phyloP scores from a whole-genome alignment of 2,329 filamentous ascomycete species.

The Alternaria brassicicola region DNA sequence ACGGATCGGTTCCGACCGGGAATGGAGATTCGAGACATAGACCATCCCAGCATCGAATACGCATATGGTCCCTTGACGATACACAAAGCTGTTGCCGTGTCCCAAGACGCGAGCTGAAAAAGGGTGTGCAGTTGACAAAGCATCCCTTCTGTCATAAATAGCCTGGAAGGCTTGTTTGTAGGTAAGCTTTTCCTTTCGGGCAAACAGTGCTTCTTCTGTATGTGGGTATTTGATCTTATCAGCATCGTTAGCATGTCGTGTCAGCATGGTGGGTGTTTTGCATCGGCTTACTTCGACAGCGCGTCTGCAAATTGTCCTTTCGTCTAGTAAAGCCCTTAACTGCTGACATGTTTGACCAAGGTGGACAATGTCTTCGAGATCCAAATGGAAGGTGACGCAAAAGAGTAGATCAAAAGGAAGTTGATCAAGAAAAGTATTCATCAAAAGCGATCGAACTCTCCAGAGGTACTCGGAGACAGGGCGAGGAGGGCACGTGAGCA shows the following conservation, averaged over 20 bases:
- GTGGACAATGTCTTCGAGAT: conserved; percentile 64
- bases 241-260: conserved; percentile 1
- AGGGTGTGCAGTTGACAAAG: conserved; percentile 66
- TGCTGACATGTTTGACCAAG: conserved; percentile 60
- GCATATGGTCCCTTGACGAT: conserved; percentile 68
- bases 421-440: conserved; percentile 47
- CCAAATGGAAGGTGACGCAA: conserved; percentile 61
- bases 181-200: conserved; percentile 43
- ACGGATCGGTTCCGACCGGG: conserved; percentile 9
- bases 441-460: conserved; percentile 16
- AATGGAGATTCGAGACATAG: conserved; percentile 64
- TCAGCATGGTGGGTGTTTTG: conserved; percentile 9
- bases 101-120: conserved; percentile 67
- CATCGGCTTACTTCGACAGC: conserved; percentile 60
- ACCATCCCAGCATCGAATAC: conserved; percentile 63
- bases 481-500: neutral
- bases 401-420: conserved; percentile 71
- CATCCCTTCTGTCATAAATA: conserved; percentile 65
- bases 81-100: conserved; percentile 66
- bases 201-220: conserved; percentile 55
- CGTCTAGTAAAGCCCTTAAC: conserved; percentile 59
- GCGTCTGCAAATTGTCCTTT: conserved; percentile 63
- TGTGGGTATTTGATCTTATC: conserved; percentile 53
- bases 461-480: neutral
- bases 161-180: conserved; percentile 64